Percentiles rank a stretch among this genome's conserved stretches.
These are phyloP conservation scores for Candida anutae DNA, from an alignment of 1,139 yeast genomes.

Conservation along the genomic window DNA sequence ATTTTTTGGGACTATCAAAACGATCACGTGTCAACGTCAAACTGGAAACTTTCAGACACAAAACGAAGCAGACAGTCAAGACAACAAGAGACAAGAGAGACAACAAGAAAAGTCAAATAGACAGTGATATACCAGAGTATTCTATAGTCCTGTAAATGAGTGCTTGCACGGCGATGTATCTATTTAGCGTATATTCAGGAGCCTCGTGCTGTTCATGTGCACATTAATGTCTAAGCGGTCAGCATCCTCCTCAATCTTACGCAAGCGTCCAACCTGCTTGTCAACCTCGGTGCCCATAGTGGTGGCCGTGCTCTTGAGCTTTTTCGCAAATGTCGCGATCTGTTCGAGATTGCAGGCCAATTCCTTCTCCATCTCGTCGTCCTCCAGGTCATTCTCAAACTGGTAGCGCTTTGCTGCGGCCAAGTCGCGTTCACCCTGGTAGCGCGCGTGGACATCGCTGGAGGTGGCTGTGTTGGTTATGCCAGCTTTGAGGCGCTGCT, in stretches of 20 bases:
- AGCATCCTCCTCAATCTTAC: conserved; percentile 48
- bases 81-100: too few species aligned
- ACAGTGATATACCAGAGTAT: too few species aligned
- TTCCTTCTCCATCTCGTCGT: conserved; percentile 54
- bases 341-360: conserved; percentile 47
- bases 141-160: too few species aligned
- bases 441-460: conserved; percentile 38
- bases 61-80: too few species aligned
- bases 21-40: too few species aligned
- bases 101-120: too few species aligned
- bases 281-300: conserved; percentile 44
- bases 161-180: too few species aligned
- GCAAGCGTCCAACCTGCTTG: conserved; percentile 41
- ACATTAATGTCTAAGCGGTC: conserved; percentile 50
- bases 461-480: conserved; percentile 30
- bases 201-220: conserved; percentile 40
- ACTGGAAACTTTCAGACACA: too few species aligned
- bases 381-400: conserved; percentile 49
- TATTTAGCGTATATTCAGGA: conserved; percentile 31
- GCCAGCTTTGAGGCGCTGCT: conserved; percentile 38
- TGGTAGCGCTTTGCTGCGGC: conserved; percentile 43
- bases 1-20: too few species aligned
- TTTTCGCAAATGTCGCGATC: conserved; percentile 38
- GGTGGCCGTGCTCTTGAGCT: conserved; percentile 36
- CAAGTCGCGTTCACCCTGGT: conserved; percentile 42